Evolutionary conservation across 495 filamentous ascomycete genomes (phyloP).

Genomic region (Barbatosphaeria neglecta): DNA sequence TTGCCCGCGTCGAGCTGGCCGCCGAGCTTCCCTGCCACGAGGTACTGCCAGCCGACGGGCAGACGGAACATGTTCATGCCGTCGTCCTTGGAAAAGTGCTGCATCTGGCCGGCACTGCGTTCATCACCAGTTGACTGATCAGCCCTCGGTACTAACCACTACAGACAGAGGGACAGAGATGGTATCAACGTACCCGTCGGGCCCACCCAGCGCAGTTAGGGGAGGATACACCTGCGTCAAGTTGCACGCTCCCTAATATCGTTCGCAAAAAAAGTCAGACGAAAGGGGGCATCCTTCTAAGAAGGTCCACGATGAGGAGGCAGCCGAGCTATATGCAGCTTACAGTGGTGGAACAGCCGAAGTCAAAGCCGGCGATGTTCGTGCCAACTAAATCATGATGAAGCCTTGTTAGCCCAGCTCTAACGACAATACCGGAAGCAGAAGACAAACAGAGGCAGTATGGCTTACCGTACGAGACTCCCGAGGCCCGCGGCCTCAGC

Average conservation of each 20-base stretch:
- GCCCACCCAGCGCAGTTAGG: conserved; percentile 13
- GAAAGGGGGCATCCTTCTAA: too few species aligned
- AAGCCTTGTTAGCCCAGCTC: not conserved
- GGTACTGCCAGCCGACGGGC: conserved; percentile 45
- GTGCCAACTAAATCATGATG: conserved; percentile 10
- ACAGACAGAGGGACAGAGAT: too few species aligned
- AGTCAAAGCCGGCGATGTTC: conserved; percentile 36
- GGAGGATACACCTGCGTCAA: conserved; percentile 14
- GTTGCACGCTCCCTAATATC: conserved; percentile 15
- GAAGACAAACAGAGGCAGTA: too few species aligned
- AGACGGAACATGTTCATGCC: conserved; percentile 46
- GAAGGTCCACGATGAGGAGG: too few species aligned
- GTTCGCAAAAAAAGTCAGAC: too few species aligned
- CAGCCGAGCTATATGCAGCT: too few species aligned
- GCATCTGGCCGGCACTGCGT: conserved; percentile 35
- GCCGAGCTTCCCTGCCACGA: conserved; percentile 37
- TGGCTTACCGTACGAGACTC: not conserved
- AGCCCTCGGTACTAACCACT: too few species aligned
- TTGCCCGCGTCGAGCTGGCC: conserved; percentile 34
- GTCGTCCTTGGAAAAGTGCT: conserved; percentile 41
- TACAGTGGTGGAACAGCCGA: conserved; percentile 31
- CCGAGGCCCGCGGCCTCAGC: not conserved
- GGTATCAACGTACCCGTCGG: conserved; percentile 21
- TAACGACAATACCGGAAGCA: too few species aligned
- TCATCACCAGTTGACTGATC: too few species aligned